A percentile compares a stretch with the other conserved stretches of the same genome.
phyloP scores from a whole-genome alignment of 495 filamentous ascomycete genomes.

The Penicillium paxilli region DNA sequence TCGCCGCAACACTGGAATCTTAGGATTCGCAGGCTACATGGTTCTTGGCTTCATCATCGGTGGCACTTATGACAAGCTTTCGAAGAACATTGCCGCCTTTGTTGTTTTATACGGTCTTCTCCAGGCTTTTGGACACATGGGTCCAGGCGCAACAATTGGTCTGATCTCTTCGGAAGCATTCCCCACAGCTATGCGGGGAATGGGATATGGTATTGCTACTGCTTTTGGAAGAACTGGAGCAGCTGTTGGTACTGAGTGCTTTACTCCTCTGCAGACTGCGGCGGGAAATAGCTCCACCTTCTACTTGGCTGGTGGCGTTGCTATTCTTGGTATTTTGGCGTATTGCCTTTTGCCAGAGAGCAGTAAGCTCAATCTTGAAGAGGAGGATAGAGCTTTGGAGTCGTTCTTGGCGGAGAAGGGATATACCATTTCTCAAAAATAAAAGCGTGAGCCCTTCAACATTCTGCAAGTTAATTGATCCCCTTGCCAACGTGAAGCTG shows the following conservation, averaged over 20 bases:
- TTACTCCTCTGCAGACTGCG: slow-evolving; percentile 28
- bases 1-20: slow-evolving; percentile 31
- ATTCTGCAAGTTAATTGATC: too few relatives aligned
- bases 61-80: slow-evolving; percentile 26
- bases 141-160: slow-evolving; percentile 36
- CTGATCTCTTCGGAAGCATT: slow-evolving; percentile 35
- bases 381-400: slow-evolving; percentile 30
- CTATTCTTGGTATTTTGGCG: slow-evolving; percentile 28
- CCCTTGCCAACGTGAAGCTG: too few relatives aligned
- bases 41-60: slow-evolving; percentile 39
- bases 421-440: slow-evolving; percentile 16
- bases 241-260: slow-evolving; percentile 36
- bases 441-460: neutral
- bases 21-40: slow-evolving; percentile 33
- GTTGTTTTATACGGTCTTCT: slow-evolving; percentile 39
- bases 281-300: slow-evolving; percentile 33
- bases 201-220: slow-evolving; percentile 36
- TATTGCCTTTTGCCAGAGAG: slow-evolving; percentile 38
- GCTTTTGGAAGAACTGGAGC: slow-evolving; percentile 39
- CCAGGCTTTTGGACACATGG: slow-evolving; percentile 38
- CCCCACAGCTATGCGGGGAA: slow-evolving; percentile 36
- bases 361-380: slow-evolving; percentile 28
- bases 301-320: slow-evolving; percentile 32
- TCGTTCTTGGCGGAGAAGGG: slow-evolving; percentile 30
- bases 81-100: slow-evolving; percentile 33